Base-by-base conservation (phyloP, 192 early-diverging fungal species). In the Backusella liffmaniae region DNA sequence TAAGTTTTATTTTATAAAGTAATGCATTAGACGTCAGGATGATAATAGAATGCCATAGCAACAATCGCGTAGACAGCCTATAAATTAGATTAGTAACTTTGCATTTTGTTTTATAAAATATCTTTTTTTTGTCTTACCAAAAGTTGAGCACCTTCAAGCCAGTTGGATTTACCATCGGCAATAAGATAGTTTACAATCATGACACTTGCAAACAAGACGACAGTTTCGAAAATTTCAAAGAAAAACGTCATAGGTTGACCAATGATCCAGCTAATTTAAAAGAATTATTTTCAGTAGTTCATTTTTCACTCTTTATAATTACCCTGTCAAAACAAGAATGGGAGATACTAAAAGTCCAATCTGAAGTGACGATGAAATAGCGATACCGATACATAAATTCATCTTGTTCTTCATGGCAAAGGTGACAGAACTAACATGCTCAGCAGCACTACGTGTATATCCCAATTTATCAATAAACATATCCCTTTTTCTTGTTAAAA, bases 381-480 rank as follows among this genome's bases (percentile, higher is more conserved):
- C 77, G 41, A 84, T 82, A 36, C 90, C 88, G 66, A 94, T 90
- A 23, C 87, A 87, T 71, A 92, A 62, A 49, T 92, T 89, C 96
- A 97, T 96, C 83, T 97, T 96, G 85, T 99, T 89, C 71, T 93
- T 91, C 82, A 95, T 87, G 5, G 96, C 95, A 71, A 92, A 90
- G 2, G 91, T 90, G 37, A 97, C 87, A 13, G 96, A 92, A 65
- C 91, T 95, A 5, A 95, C 86, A 84, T 96, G 96, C 77, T 96
- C 94, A 30, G 75, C 76, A 74, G 79, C 77, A 56, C 67, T 79
- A n/a, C 0, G 26, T 26, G 0, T 8, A 80, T 35, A 32, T 32
- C 32, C 32, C 42, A 74, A 73, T 75, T 41, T 44, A 21, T 71
- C 21, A 49, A 65, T 36, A 67, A 32, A 67, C 3, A 32, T 36